A percentile compares a stretch with the other conserved stretches of the same genome.
Evolutionary conservation across 441 rosid genomes (phyloP).

Genomic region (Omphalea diandra): DNA sequence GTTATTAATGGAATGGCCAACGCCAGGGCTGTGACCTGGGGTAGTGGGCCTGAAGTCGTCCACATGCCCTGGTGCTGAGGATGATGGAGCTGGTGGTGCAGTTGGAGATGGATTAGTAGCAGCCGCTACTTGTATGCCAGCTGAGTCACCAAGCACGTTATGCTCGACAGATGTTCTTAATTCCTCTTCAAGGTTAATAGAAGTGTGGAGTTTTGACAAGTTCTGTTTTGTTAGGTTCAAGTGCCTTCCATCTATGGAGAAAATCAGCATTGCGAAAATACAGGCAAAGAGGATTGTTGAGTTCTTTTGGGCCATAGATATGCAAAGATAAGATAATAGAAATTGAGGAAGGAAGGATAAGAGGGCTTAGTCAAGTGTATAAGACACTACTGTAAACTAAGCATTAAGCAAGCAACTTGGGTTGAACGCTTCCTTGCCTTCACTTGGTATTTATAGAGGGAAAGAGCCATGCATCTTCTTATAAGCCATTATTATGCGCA

Average conservation of each 20-base stretch:
- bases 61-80: slow-evolving; percentile 22
- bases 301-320: slow-evolving; percentile 27
- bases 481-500: no score
- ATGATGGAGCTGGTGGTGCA: slow-evolving; percentile 14
- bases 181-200: slow-evolving; percentile 1
- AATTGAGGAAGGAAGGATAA: neutral
- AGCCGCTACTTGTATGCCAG: neutral
- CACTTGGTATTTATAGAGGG: slow-evolving; percentile 8
- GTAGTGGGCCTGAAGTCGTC: slow-evolving; percentile 50
- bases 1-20: slow-evolving; percentile 45
- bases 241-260: slow-evolving; percentile 26
- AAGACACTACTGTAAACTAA: no score
- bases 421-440: neutral
- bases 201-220: slow-evolving; percentile 2
- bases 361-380: no score
- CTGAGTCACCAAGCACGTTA: neutral
- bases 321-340: neutral
- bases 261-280: slow-evolving; percentile 20
- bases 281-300: slow-evolving; percentile 4
- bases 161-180: neutral
- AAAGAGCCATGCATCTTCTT: neutral
- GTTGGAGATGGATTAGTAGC: slow-evolving; percentile 12
- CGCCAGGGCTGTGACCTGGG: slow-evolving; percentile 50
- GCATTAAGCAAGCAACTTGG: slow-evolving; percentile 6
- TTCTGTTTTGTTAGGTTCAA: slow-evolving; percentile 7